Evolutionary conservation across 2,329 filamentous ascomycete genomes (phyloP), one percentile per base, ranked within the genome.

Genomic region (Pseudogymnoascus destructans): DNA sequence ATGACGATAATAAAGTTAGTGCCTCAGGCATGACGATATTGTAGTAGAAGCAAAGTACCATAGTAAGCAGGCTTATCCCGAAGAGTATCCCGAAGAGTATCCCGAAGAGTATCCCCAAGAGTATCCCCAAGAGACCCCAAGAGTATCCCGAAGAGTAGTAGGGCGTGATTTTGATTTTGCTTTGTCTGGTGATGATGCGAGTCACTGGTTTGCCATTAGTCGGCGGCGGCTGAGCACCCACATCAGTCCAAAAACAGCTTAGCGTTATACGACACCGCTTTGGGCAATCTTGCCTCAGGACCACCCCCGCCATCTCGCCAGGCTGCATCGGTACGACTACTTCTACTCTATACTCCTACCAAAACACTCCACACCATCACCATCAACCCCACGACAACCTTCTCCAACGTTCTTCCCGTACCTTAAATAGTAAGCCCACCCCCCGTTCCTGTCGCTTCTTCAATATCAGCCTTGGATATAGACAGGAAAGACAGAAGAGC

Each of bases 311-410:
- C 38, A 57, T 49, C 56, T 57, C 56, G 25, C 56, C 56, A 57
- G 56, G 33, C 56, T 49, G 33, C 56, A 57, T 46, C 36, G 59
- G 56, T 56, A 35, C 30, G 54, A 56, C 33, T 56, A 56, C 54
- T 56, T 35, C 54, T 36, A 35, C 25, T 25, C 58, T 55, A 23
- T 55, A 59, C 38, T 21, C 36, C 30, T 58, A 30, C 35, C 40
- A 55, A 55, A 21, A 33, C 61, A 61, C 62, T 63, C 57, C 57
- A 59, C 65, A 62, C 59, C 65, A 64, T 59, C 62, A 61, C 59
- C 59, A 61, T 59, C 57, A 40, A 55, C 49, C 58, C 49, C 58
- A 59, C 60, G 58, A 57, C 58, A 62, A 59, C 59, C 60, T 62
- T 62, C 60, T 57, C 5, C 54, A n/a, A 35, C 54, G 27, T 30